Evolutionary conservation across 2,329 filamentous ascomycete genomes (phyloP), one percentile per base, ranked within the genome.

Genomic region (Alternaria tenuissima): DNA sequence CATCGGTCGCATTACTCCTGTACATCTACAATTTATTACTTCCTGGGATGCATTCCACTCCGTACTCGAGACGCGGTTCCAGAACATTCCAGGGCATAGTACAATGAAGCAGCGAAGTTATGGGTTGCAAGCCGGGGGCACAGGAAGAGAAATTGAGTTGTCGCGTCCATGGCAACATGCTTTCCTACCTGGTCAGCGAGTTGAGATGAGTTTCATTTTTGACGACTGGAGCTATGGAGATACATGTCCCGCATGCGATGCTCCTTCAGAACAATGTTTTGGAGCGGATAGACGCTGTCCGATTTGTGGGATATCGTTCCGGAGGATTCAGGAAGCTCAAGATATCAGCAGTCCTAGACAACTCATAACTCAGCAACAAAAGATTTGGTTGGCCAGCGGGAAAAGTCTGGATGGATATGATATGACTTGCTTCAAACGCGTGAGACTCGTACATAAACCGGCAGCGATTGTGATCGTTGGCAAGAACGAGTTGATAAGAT

Each of bases 31-130:
- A 24, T 44, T 20, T 2, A 36, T 51, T 9, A 18, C 5, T 14
- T 51, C 48, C 20, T 51, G 32, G 48, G 48, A 51, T 18, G 32
- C 48, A 1, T 39, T 39, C 8, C 14, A 51, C 9, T 28, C 32
- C 2, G 32, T 14, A 0, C 48, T 51, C 26, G 48, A 51, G 5
- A 3, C 8, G n/a, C 48, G 48, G 1, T 51, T 51, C 16, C 48
- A 28, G 7, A n/a, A 51, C 11, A 26, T 38, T 20, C 32, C 20
- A 26, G 51, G 51, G 1, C 12, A 26, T 3, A 22, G 4, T 1
- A 47, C 41, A 6, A 11, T 47, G 5, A 12, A 16, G 18, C 14
- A 24, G 5, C 3, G 32, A 5, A 18, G 36, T 1, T 38, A 51
- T 8, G 14, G 4, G 2, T 20, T 51, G 5, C 20, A 51, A 26